Percentiles rank a stretch among this genome's conserved stretches.
phyloP scores from a whole-genome alignment of 306 rosid genomes.

The Glycyrrhiza uralensis region DNA sequence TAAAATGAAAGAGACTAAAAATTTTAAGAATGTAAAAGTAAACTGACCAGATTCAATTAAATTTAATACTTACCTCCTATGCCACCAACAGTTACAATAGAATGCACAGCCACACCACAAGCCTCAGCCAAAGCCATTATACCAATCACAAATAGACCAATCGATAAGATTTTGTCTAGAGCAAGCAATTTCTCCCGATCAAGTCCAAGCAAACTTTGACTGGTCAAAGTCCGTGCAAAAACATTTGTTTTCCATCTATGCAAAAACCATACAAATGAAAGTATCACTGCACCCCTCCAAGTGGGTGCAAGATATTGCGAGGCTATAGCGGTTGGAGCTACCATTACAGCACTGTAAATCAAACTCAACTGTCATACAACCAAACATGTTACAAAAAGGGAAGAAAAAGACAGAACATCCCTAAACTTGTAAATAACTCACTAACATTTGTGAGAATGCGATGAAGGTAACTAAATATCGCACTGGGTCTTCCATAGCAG shows the following conservation, averaged over 20 bases:
- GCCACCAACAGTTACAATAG: conserved; percentile 90
- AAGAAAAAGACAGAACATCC: background rate
- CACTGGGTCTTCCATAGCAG: conserved; percentile 90
- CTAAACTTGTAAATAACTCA: conserved; percentile 22
- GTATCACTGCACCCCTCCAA: conserved; percentile 77
- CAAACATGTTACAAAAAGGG: background rate
- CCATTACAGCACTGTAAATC: conserved; percentile 71
- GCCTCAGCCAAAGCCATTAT: conserved; percentile 93
- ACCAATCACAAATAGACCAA: conserved; percentile 82
- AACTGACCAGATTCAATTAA: conserved; percentile 9
- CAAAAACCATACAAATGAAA: conserved; percentile 85
- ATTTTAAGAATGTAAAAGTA: background rate
- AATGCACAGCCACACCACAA: conserved; percentile 90
- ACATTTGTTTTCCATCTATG: conserved; percentile 80
- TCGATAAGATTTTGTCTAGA: conserved; percentile 69
- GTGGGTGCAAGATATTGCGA: conserved; percentile 60
- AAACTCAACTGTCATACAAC: conserved; percentile 34
- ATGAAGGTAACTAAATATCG: conserved; percentile 76
- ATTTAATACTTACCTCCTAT: conserved; percentile 63
- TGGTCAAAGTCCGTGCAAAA: conserved; percentile 46
- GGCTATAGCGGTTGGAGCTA: conserved; percentile 84
- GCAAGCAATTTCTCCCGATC: conserved; percentile 71
- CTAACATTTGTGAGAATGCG: conserved; percentile 86
- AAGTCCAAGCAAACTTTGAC: conserved; percentile 42
- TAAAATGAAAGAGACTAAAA: background rate